Evolutionary conservation across 106 monocot species (phyloP).

Genomic region (Amphibolis antarctica): DNA sequence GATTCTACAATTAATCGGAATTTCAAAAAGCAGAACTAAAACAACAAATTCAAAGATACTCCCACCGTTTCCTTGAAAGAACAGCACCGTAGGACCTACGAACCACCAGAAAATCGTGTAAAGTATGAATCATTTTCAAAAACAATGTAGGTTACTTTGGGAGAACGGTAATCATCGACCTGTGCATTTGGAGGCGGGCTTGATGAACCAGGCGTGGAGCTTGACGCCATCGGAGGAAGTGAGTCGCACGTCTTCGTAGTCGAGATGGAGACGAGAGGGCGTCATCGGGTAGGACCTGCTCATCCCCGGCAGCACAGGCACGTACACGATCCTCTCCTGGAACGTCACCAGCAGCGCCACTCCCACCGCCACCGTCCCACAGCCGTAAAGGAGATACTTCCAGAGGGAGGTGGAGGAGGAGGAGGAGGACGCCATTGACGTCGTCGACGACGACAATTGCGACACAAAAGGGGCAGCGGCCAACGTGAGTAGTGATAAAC

Average conservation of each 20-base stretch:
- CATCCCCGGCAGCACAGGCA: conserved; percentile 71
- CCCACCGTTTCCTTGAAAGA: conserved; percentile 98
- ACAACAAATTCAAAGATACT: conserved; percentile 50
- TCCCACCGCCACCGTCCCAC: conserved; percentile 52
- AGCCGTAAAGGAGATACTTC: conserved; percentile 44
- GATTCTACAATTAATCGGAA: too few relatives aligned
- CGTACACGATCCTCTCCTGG: conserved; percentile 86
- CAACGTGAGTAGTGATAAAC: too few relatives aligned
- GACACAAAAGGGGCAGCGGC: not conserved
- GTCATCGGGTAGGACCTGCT: conserved; percentile 52
- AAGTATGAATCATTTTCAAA: too few relatives aligned
- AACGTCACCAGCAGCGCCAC: conserved; percentile 71
- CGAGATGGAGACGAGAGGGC: conserved; percentile 47
- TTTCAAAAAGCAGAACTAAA: not conserved
- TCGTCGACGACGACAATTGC: not conserved
- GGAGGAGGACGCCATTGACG: not conserved
- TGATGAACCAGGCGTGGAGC: conserved; percentile 87
- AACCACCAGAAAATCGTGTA: not conserved
- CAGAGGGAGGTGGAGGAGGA: conserved; percentile 24
- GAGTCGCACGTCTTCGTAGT: conserved; percentile 84
- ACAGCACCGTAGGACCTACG: conserved; percentile 75
- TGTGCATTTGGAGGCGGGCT: conserved; percentile 36
- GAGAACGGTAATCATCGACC: conserved; percentile 26
- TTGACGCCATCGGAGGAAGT: conserved; percentile 57
- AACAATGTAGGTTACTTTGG: too few relatives aligned